Evolutionary conservation across 345 rosid genomes (phyloP), one percentile per base, ranked within the genome.

Genomic region (Carallia brachiata): DNA sequence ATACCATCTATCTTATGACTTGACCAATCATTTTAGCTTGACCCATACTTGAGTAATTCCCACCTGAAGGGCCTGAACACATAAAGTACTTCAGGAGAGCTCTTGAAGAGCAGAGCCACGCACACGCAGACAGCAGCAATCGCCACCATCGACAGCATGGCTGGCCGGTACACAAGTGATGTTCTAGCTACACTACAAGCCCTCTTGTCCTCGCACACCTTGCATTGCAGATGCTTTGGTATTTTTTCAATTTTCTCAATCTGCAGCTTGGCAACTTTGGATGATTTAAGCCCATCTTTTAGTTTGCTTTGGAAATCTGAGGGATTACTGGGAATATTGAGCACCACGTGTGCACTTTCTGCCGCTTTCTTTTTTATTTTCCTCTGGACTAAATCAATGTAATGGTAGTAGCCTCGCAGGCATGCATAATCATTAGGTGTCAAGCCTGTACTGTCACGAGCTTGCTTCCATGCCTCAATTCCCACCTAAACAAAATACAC

Each of bases 41-140:
- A 68, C 80, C 97, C 99, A 50, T 81, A 95, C 40, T 83, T 89
- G 85, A 95, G 58, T 79, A 83, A 61, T 78, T 95, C 99, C 99
- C 99, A 95, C 87, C 98, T 85, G 90, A 95, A 95, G 12, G 99
- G 97, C 19, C 88, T 92, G 84, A 95, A 92, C 68, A 90, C 90
- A 61, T 83, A 90, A 63, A 89, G 81, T 13, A 95, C 99, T 76
- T 95, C 99, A 3, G 97, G 99, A 32, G 81, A 87, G 79, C 97
- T 92, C 89, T 95, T 95, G 82, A 95, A 95, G 55, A 92, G 82
- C 66, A 95, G 96, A 6, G 99, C 98, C 53, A 95, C 98, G 30
- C 98, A 95, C 40, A 92, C 99, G 4, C 99, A 95, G 23, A 92
- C 99, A 0, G 98, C 98, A 19, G 98, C 99, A 16, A 95, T 79